These are phyloP conservation scores for Scedosporium boydii DNA, from an alignment of 2,329 filamentous ascomycete genomes.

Conservation along the genomic window DNA sequence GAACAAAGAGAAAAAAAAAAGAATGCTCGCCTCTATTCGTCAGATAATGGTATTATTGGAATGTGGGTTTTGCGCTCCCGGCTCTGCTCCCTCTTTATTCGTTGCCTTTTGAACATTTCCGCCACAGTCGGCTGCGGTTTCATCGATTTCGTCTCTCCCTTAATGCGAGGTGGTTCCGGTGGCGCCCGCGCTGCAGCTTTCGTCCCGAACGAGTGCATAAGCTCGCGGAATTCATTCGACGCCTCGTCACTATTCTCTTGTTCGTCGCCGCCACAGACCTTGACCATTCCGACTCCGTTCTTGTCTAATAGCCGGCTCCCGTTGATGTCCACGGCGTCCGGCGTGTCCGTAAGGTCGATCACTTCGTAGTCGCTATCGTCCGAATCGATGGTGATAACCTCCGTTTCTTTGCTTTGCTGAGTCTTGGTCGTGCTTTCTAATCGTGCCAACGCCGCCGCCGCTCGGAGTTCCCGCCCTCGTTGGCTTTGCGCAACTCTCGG, in stretches of 20 bases:
- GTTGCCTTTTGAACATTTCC: slow-evolving; percentile 7
- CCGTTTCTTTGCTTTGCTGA: slow-evolving; percentile 23
- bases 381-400: slow-evolving; percentile 28
- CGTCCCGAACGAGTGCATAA: slow-evolving; percentile 22
- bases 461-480: slow-evolving; percentile 64
- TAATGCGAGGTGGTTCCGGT: neutral
- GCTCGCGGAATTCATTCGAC: slow-evolving; percentile 53
- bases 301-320: slow-evolving; percentile 55
- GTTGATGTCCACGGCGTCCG: slow-evolving; percentile 53
- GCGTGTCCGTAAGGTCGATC: slow-evolving; percentile 26
- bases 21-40: neutral
- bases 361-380: slow-evolving; percentile 38
- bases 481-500: slow-evolving; percentile 68
- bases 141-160: neutral
- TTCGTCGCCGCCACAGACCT: slow-evolving; percentile 63
- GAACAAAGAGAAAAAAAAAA: neutral
- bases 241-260: slow-evolving; percentile 41
- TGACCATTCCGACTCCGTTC: slow-evolving; percentile 59
- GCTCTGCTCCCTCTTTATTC: neutral
- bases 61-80: neutral
- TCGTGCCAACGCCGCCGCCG: slow-evolving; percentile 65
- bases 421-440: slow-evolving; percentile 38
- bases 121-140: slow-evolving; percentile 8
- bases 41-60: neutral
- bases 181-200: neutral